Evolutionary conservation across 768 basidiomycete species (phyloP).

Genomic region (Leccinellum albellum): DNA sequence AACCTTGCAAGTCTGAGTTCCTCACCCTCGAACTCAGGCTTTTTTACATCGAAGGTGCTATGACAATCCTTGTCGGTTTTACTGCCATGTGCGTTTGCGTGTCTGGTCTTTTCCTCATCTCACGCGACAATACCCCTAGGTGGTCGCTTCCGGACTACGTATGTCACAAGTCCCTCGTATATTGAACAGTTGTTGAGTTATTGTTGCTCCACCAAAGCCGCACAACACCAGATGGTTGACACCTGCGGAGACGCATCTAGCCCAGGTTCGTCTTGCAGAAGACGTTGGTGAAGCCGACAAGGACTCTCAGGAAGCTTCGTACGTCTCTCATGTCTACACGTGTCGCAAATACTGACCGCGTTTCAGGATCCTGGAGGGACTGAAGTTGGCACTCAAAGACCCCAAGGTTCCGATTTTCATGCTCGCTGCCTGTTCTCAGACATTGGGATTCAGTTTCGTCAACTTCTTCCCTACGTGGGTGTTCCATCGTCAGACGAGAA

Average conservation of each 20-base stretch:
- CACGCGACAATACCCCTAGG: conserved; percentile 28
- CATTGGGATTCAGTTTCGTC: conserved; percentile 57
- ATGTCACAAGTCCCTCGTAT: conserved; percentile 13
- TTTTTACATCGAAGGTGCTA: conserved; percentile 67
- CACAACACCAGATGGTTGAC: conserved; percentile 61
- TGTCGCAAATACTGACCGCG: background rate
- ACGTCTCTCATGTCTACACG: conserved; percentile 19
- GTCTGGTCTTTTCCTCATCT: background rate
- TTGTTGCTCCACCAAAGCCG: conserved; percentile 37
- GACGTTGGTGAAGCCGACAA: conserved; percentile 66
- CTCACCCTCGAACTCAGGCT: conserved; percentile 42
- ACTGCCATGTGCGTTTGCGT: conserved; percentile 41
- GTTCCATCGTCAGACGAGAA: background rate
- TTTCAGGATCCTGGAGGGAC: conserved; percentile 17
- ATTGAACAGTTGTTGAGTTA: background rate
- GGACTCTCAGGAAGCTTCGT: conserved; percentile 59
- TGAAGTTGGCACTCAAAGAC: conserved; percentile 55
- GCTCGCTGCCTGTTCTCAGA: conserved; percentile 48
- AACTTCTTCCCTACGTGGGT: conserved; percentile 56
- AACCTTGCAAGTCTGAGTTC: background rate
- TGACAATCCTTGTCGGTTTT: conserved; percentile 59
- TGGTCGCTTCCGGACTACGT: conserved; percentile 62
- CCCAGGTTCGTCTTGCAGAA: conserved; percentile 62
- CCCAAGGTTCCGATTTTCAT: conserved; percentile 52
- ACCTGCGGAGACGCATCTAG: conserved; percentile 48